Base-by-base conservation (phyloP, 2,329 filamentous ascomycete genomes). In the Hypoxylon sp. region DNA sequence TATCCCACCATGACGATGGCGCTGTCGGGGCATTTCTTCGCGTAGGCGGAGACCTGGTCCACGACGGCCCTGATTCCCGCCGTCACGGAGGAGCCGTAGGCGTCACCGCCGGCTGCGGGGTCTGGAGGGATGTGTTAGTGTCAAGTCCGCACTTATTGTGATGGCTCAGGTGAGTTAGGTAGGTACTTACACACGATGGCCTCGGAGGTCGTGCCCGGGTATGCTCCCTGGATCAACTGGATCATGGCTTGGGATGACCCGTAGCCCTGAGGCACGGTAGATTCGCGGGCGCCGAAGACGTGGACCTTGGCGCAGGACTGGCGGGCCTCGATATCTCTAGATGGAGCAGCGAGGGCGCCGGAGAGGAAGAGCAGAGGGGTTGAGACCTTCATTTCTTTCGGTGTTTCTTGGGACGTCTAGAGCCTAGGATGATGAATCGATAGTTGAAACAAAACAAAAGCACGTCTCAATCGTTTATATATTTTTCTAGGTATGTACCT, bases 1-100 rank as follows among this genome's bases (percentile, higher is more conserved):
- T 90, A 90, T 36, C 88, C 89, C 38, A 90, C 85, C 32, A 90
- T 78, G 5, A 90, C 86, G 34, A 90, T 80, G 74, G 88, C 79
- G 5, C 87, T 86, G 72, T 77, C 78, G 9, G 89, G 88, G 73
- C 88, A 90, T 73, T 81, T 80, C 49, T 79, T 75, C 72, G 87
- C 84, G 77, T 84, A 88, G 19, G 78, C 77, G 61, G 85, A 90
- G 13, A 90, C 87, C 23, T 86, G 86, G 51, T 78, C 82, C 14
- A 86, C 82, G 5, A 89, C 87, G 17, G 87, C 87, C 5, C 78
- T 69, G 32, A 85, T 87, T 41, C 89, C 88, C 65, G 86, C 82
- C 0, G 79, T 70, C 1, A 85, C 87, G 2, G 87, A 90, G 70
- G 81, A 82, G 9, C 83, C 85, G 72, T 90, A 90, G 75, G 81